These are phyloP conservation scores for Epichloe gansuensis DNA, from an alignment of 2,329 filamentous ascomycete species.

Conservation along the genomic window DNA sequence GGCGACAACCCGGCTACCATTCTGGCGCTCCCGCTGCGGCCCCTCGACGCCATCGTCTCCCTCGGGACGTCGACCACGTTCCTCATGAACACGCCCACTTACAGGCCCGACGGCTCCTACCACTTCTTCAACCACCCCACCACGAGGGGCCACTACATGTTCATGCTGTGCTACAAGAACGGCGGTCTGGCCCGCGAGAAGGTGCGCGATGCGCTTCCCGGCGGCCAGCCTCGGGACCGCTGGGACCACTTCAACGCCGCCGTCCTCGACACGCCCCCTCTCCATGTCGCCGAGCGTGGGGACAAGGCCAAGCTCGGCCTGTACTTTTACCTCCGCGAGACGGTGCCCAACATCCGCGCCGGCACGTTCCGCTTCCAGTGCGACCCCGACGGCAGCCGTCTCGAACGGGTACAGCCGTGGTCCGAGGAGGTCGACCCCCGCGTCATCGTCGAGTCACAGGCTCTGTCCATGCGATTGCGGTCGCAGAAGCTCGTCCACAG, in stretches of 20 bases:
- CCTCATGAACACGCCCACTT: slow-evolving; percentile 89
- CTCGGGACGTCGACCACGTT: slow-evolving; percentile 94
- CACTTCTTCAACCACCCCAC: slow-evolving; percentile 99
- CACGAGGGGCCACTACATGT: slow-evolving; percentile 88
- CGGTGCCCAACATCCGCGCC: slow-evolving; percentile 77
- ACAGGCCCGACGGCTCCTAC: slow-evolving; percentile 78
- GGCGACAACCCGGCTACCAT: slow-evolving; percentile 96
- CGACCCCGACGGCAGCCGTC: slow-evolving; percentile 39
- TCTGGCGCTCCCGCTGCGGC: slow-evolving; percentile 72
- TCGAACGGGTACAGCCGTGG: slow-evolving; percentile 27
- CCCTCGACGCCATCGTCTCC: slow-evolving; percentile 86
- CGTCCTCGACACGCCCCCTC: slow-evolving; percentile 55
- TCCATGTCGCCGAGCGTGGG: slow-evolving; percentile 43
- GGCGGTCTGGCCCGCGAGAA: slow-evolving; percentile 85
- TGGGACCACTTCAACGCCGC: slow-evolving; percentile 75
- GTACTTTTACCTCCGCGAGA: slow-evolving; percentile 93
- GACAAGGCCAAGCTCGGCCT: slow-evolving; percentile 71
- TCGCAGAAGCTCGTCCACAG: slow-evolving; percentile 60
- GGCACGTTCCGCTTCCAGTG: slow-evolving; percentile 77
- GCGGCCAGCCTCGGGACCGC: slow-evolving; percentile 26
- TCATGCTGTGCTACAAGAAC: slow-evolving; percentile 99
- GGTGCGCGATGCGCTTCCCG: slow-evolving; percentile 68
- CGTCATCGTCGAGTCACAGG: slow-evolving; percentile 85
- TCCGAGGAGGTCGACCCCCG: slow-evolving; percentile 61
- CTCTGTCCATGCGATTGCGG: slow-evolving; percentile 79